Evolutionary conservation across 2,329 filamentous ascomycete genomes (phyloP).

Genomic region (Ascochyta fabae): DNA sequence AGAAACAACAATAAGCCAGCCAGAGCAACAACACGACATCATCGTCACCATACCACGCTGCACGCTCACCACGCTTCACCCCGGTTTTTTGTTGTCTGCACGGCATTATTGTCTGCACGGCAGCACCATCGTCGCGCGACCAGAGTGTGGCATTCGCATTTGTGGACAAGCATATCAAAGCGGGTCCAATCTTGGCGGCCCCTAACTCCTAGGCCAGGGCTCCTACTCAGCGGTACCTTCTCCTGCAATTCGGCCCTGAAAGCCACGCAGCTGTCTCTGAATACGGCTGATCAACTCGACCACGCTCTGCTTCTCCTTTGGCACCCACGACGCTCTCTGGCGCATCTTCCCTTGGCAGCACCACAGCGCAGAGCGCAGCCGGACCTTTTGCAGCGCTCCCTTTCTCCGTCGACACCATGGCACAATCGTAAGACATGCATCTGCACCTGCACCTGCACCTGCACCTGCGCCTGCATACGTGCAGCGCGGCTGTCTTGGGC

Average conservation of each 20-base stretch:
- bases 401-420: constrained; percentile 34
- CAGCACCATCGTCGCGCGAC: not conserved
- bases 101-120: not conserved
- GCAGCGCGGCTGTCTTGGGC: not conserved
- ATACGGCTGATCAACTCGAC: not conserved
- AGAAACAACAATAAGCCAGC: constrained; percentile 6
- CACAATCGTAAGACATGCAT: constrained; percentile 40
- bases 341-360: constrained; percentile 2
- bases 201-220: constrained; percentile 17
- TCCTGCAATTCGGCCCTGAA: constrained; percentile 18
- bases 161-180: constrained; percentile 17
- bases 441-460: too few relatives aligned
- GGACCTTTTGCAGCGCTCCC: constrained; percentile 9
- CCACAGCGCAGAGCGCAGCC: constrained; percentile 19
- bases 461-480: not conserved
- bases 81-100: not conserved
- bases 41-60: not conserved
- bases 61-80: not conserved
- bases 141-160: constrained; percentile 3
- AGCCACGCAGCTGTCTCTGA: constrained; percentile 10
- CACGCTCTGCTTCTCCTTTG: constrained; percentile 4
- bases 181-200: constrained; percentile 16
- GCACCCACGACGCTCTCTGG: constrained; percentile 9
- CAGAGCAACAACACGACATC: constrained; percentile 7
- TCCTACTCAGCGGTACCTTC: constrained; percentile 4